Conservation (phyloP, 139 green algal genomes). For the Picochlorum costavermella region DNA sequence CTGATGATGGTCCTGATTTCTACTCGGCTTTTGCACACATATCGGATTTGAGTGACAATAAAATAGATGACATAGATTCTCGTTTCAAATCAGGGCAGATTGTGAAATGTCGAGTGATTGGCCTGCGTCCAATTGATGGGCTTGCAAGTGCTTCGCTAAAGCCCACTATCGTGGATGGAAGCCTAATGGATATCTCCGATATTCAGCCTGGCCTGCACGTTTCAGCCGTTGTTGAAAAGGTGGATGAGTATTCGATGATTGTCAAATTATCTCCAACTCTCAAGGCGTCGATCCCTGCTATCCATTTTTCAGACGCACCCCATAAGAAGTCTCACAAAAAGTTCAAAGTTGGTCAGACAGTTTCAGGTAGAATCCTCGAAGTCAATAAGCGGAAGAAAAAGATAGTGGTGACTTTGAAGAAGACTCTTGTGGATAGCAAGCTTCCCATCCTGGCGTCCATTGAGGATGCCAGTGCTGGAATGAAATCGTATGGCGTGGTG, state of each 20-base stretch:
- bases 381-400: constrained; percentile 37
- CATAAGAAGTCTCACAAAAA: constrained; percentile 18
- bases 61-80: constrained; percentile 48
- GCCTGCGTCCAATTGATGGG: constrained; percentile 71
- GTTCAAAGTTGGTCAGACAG: constrained; percentile 52
- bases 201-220: constrained; percentile 44
- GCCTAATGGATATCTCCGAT: constrained; percentile 25
- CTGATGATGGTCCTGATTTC: not conserved
- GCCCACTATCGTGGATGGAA: constrained; percentile 36
- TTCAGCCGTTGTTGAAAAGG: constrained; percentile 38
- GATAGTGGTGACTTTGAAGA: constrained; percentile 75
- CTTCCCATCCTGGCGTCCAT: constrained; percentile 28
- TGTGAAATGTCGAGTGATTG: constrained; percentile 66
- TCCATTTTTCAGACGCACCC: constrained; percentile 44
- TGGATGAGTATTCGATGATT: constrained; percentile 50
- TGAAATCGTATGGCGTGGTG: constrained; percentile 69
- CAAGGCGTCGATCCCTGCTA: constrained; percentile 38
- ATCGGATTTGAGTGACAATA: constrained; percentile 59
- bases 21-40: constrained; percentile 63
- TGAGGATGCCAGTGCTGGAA: constrained; percentile 46
- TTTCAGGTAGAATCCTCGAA: constrained; percentile 48
- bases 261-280: constrained; percentile 47
- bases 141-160: constrained; percentile 59
- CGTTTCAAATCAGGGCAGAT: constrained; percentile 41
- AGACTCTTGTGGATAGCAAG: constrained; percentile 63